These are phyloP conservation scores for Dryas drummondii DNA, from an alignment of 306 rosid genomes.

Conservation along the genomic window DNA sequence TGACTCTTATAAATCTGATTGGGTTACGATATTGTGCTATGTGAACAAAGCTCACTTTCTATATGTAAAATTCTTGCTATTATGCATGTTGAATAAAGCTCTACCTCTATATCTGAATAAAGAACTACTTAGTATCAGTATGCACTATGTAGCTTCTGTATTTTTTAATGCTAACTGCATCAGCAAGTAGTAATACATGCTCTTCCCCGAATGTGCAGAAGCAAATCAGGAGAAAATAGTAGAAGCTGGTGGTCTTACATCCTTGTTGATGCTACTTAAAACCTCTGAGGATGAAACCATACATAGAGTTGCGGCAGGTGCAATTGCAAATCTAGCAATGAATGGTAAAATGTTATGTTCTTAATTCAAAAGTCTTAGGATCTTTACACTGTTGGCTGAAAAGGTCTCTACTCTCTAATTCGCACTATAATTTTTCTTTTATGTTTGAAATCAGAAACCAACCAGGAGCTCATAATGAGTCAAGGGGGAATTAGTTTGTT, in stretches of 20 bases:
- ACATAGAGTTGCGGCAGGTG: conserved; percentile 99
- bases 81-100: neutral
- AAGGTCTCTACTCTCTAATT: neutral
- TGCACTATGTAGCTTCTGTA: conserved; percentile 10
- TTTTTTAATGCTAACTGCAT: conserved; percentile 12
- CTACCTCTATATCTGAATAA: neutral
- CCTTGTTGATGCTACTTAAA: conserved; percentile 81
- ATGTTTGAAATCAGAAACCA: conserved; percentile 67
- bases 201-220: conserved; percentile 48
- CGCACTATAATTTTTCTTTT: conserved; percentile 10
- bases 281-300: conserved; percentile 87
- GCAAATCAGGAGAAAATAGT: conserved; percentile 96
- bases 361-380: neutral
- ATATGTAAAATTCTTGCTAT: neutral
- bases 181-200: conserved; percentile 21
- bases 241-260: conserved; percentile 91
- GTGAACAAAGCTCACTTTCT: conserved; percentile 21
- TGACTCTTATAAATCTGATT: conserved; percentile 1
- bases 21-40: conserved; percentile 11
- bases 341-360: conserved; percentile 53
- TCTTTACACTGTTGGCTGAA: conserved; percentile 16
- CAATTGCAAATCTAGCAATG: conserved; percentile 98
- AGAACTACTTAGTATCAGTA: conserved; percentile 10
- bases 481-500: conserved; percentile 93
- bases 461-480: conserved; percentile 95